phyloP scores from a whole-genome alignment of 129 eudicot species.

The Dittrichia graveolens region DNA sequence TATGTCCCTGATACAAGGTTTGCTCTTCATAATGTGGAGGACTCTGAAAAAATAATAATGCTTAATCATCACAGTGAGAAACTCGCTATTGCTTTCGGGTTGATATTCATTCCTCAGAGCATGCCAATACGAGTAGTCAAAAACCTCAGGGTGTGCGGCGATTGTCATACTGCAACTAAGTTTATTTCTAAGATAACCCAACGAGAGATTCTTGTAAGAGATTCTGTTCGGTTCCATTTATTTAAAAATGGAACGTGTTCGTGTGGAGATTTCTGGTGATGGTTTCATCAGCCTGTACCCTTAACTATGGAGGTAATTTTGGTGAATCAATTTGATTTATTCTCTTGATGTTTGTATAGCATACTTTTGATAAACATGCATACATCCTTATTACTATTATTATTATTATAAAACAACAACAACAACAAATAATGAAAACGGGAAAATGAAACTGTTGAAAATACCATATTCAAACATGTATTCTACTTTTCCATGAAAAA shows the following conservation, averaged over 20 bases:
- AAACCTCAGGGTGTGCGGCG: constrained; percentile 89
- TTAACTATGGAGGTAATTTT: not conserved
- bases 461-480: too few species aligned
- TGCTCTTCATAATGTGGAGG: constrained; percentile 79
- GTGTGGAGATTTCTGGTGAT: constrained; percentile 96
- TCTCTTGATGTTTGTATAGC: not conserved
- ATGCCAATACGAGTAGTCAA: constrained; percentile 71
- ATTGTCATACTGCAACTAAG: constrained; percentile 88
- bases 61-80: constrained; percentile 91
- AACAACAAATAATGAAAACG: too few species aligned
- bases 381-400: too few species aligned
- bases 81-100: constrained; percentile 93
- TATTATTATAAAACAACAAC: too few species aligned
- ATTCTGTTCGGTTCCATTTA: constrained; percentile 79
- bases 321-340: not conserved
- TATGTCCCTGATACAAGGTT: constrained; percentile 77
- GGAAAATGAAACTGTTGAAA: too few species aligned
- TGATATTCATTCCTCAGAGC: constrained; percentile 65
- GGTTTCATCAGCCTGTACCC: not conserved
- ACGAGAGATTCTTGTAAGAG: constrained; percentile 91
- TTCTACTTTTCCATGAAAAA: too few species aligned
- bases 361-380: not conserved
- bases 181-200: constrained; percentile 72
- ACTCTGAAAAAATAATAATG: constrained; percentile 68
- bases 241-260: constrained; percentile 89